A percentile compares a stretch with the other conserved stretches of the same genome.
Evolutionary conservation across 371 early-diverging fungal genomes (phyloP).

Genomic region (Conidiobolus incongruus): DNA sequence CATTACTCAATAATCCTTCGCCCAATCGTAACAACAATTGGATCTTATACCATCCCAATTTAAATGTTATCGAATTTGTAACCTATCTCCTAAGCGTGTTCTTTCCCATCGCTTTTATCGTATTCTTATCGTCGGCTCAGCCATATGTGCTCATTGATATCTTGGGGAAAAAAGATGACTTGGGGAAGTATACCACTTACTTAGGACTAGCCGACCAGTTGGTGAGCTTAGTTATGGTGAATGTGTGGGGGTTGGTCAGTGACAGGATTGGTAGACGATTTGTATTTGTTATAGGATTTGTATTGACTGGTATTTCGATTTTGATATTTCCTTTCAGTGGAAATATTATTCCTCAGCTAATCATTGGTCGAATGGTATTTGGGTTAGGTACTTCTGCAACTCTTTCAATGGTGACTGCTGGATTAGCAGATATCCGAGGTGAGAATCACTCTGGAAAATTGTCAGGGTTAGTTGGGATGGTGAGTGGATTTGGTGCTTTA

Average conservation of each 20-base stretch:
- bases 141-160: conserved; percentile 10
- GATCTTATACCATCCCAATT: too few species aligned
- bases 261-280: conserved; percentile 20
- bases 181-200: conserved; percentile 10
- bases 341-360: conserved; percentile 18
- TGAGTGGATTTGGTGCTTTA: conserved; percentile 25
- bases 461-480: conserved; percentile 22
- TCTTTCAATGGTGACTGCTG: conserved; percentile 41
- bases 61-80: conserved; percentile 19
- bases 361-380: conserved; percentile 24
- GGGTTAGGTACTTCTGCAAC: conserved; percentile 43
- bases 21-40: too few species aligned
- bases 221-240: conserved; percentile 14
- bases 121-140: conserved; percentile 18
- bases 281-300: conserved; percentile 23
- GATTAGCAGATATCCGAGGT: conserved; percentile 21
- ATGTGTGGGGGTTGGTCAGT: conserved; percentile 27
- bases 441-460: conserved; percentile 21
- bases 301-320: conserved; percentile 16
- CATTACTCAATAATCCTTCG: too few species aligned
- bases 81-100: conserved; percentile 25
- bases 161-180: conserved; percentile 1
- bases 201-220: conserved; percentile 38
- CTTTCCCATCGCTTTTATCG: conserved; percentile 26
- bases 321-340: conserved; percentile 15